Evolutionary conservation across 768 basidiomycete genomes (phyloP), one percentile per base, ranked within the genome.

Genomic region (Leccinum arenicola): DNA sequence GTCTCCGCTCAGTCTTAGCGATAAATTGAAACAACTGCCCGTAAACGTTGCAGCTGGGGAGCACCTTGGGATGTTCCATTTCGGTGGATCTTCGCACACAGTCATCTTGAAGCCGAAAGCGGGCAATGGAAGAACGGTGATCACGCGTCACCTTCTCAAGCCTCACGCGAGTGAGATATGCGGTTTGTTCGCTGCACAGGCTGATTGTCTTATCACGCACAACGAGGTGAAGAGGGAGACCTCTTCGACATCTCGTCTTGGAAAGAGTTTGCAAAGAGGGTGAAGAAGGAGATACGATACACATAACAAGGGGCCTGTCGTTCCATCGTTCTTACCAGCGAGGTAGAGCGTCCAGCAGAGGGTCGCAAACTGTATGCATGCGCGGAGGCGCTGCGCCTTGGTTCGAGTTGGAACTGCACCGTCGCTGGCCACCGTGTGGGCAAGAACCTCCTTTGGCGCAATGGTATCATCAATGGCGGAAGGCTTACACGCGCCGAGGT

Each of bases 151-250:
- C 45, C 76, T 79, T 19, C 80, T 83, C 23, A 77, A 72, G 56
- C 69, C 87, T 27, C 76, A 84, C 49, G 75, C 57, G 29, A 78
- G 83, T 33, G 82, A 85, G 65, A 68, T 87, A n/a, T 66, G 74
- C 36, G 75, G 77, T 14, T 59, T 77, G 2, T 81, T 87, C 60
- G 85, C 84, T 10, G 74, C 77, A 10, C 84, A 88, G 8, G 78
- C 79, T 0, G 80, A 79, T 35, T 88, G 86, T 86, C 63, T 88
- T 8, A 67, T 85, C 38, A 77, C 81, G 10, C 77, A 85, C 52
- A 81, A 80, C 33, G 74, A 63, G 12, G 58, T 71, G 36, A 61
- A 55, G 38, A 64, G 68, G 25, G 56, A 61, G 19, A 67, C 43
- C 56, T 79, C 19, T 55, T 88, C 6, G 73, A 85, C 54, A 60